Conservation (phyloP, 2,329 filamentous ascomycete genomes). For the Saccharata proteae region DNA sequence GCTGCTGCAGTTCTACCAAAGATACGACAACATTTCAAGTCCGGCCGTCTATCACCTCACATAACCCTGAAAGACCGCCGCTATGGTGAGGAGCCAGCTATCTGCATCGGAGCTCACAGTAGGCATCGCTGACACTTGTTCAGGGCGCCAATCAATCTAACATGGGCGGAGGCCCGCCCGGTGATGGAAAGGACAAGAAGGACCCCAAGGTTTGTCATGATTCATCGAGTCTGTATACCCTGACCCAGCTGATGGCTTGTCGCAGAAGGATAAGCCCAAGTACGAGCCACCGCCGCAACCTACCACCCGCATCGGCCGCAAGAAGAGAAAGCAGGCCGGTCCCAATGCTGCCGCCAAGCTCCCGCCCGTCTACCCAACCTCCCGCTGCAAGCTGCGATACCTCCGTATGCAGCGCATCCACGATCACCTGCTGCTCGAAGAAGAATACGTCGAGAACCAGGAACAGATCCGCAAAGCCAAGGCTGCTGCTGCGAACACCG, state of each 20-base stretch:
- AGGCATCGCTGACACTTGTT: conserved; percentile 25
- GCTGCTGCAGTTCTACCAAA: conserved; percentile 5
- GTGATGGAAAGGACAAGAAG: conserved; percentile 85
- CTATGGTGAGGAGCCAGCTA: conserved; percentile 7
- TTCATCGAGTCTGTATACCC: conserved; percentile 2
- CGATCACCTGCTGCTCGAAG: conserved; percentile 90
- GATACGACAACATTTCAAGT: background rate
- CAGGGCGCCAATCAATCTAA: conserved; percentile 81
- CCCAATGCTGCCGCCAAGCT: conserved; percentile 93
- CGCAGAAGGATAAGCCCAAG: conserved; percentile 98
- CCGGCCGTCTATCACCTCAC: background rate
- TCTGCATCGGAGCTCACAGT: conserved; percentile 5
- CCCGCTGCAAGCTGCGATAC: conserved; percentile 92
- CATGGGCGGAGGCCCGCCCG: conserved; percentile 59
- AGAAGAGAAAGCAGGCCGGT: conserved; percentile 94
- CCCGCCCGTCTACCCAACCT: conserved; percentile 85
- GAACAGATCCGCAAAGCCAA: conserved; percentile 91
- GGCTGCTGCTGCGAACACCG: conserved; percentile 51
- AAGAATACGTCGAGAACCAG: conserved; percentile 98
- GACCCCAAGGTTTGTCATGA: conserved; percentile 35
- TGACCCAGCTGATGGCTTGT: conserved; percentile 1
- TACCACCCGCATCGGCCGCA: conserved; percentile 90
- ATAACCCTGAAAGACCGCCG: conserved; percentile 1
- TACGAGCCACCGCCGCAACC: conserved; percentile 97
- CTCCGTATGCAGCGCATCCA: conserved; percentile 98